Evolutionary conservation across 768 basidiomycete species (phyloP).

Genomic region (Naganishia vaughanmartiniae): DNA sequence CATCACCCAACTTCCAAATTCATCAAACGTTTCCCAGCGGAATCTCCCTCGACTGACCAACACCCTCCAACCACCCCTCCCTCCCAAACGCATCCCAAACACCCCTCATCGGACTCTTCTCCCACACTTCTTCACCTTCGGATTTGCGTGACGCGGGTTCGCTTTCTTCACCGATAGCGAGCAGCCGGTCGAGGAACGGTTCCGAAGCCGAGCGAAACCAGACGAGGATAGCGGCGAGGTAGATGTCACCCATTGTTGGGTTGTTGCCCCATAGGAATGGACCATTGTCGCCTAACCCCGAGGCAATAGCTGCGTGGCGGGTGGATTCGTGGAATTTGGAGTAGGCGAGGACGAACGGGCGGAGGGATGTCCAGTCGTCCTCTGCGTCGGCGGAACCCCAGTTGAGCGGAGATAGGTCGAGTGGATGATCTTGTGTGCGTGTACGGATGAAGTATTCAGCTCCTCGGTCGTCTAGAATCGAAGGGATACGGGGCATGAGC

Average conservation of each 20-base stretch:
- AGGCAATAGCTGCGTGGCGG: not conserved
- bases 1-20: no score
- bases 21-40: not conserved
- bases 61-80: slow-evolving; percentile 27
- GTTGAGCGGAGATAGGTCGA: slow-evolving; percentile 1
- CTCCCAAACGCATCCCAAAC: slow-evolving; percentile 19
- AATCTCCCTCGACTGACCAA: slow-evolving; percentile 28
- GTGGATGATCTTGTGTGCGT: not conserved
- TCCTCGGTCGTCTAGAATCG: slow-evolving; percentile 24
- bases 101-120: slow-evolving; percentile 16
- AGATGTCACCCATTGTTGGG: slow-evolving; percentile 25
- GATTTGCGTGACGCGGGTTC: not conserved
- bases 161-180: slow-evolving; percentile 1
- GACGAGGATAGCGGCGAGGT: slow-evolving; percentile 19
- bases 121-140: not conserved
- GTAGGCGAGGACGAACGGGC: not conserved
- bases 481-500: slow-evolving; percentile 18
- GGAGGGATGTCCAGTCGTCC: slow-evolving; percentile 26
- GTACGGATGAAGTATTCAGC: slow-evolving; percentile 31
- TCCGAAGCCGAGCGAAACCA: slow-evolving; percentile 21
- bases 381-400: slow-evolving; percentile 11
- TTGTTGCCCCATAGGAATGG: slow-evolving; percentile 29
- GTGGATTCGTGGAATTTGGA: not conserved
- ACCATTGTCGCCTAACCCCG: not conserved
- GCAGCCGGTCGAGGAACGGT: slow-evolving; percentile 17